Evolutionary conservation across 306 rosid genomes (phyloP).

Genomic region (Gleditsia sinensis): DNA sequence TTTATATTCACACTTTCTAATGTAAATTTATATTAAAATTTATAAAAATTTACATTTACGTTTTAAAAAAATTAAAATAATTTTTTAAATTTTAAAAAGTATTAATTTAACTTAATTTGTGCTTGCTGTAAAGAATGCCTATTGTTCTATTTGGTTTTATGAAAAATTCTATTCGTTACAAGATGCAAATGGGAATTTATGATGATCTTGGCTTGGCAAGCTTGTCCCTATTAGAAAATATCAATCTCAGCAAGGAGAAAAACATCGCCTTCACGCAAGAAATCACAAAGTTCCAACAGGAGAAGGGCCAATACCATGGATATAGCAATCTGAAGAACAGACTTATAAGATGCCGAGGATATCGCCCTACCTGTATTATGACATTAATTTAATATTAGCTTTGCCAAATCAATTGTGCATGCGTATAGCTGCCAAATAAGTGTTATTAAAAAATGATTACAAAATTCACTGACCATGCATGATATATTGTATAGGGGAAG

Average conservation of each 20-base stretch:
- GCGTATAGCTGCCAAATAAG: neutral
- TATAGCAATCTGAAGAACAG: slow-evolving; percentile 89
- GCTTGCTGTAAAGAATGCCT: neutral
- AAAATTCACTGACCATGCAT: too few species aligned
- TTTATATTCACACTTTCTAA: too few species aligned
- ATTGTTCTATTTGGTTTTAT: neutral
- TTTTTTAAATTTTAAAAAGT: too few species aligned
- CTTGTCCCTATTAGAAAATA: slow-evolving; percentile 59
- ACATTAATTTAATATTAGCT: slow-evolving; percentile 13
- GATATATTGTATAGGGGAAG: slow-evolving; percentile 15
- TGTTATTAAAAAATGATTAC: neutral
- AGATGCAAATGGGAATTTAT: neutral
- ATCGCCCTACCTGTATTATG: slow-evolving; percentile 74
- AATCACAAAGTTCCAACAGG: slow-evolving; percentile 81
- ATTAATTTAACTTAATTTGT: too few species aligned
- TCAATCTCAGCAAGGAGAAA: slow-evolving; percentile 57
- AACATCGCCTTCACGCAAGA: slow-evolving; percentile 66
- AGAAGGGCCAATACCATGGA: slow-evolving; percentile 98
- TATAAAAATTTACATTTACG: too few species aligned
- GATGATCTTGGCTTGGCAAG: slow-evolving; percentile 31
- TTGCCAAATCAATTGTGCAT: slow-evolving; percentile 32
- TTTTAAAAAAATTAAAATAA: too few species aligned
- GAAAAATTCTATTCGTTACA: neutral
- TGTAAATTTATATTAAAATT: too few species aligned
- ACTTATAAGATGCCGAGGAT: slow-evolving; percentile 95